These are phyloP conservation scores for Sporothrix inflata DNA, from an alignment of 2,329 filamentous ascomycete species.

Conservation along the genomic window DNA sequence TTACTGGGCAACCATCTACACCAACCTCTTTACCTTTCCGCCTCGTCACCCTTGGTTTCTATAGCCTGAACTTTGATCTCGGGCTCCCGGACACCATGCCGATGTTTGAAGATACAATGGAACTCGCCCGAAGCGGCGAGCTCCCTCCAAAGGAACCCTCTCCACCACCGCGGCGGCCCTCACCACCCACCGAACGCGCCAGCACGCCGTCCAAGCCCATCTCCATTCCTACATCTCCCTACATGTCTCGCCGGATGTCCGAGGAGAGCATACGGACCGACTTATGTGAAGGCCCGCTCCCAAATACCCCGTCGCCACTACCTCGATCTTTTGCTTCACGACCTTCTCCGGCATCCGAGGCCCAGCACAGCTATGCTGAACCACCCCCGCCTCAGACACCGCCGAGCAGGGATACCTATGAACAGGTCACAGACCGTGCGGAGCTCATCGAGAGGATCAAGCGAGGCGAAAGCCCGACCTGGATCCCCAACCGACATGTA, in stretches of 20 bases:
- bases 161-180: not conserved
- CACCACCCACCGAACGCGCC: not conserved
- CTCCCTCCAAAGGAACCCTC: slow-evolving; percentile 28
- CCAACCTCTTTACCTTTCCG: not conserved
- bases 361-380: not conserved
- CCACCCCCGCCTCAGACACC: slow-evolving; percentile 30
- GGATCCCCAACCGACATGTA: slow-evolving; percentile 69
- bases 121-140: slow-evolving; percentile 37
- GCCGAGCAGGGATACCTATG: slow-evolving; percentile 39
- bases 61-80: not conserved
- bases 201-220: slow-evolving; percentile 34
- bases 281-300: slow-evolving; percentile 61
- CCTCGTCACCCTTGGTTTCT: not conserved
- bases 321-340: not conserved
- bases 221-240: slow-evolving; percentile 32
- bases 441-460: slow-evolving; percentile 86
- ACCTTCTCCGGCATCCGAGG: not conserved
- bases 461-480: slow-evolving; percentile 73
- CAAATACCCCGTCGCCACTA: slow-evolving; percentile 44
- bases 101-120: slow-evolving; percentile 59
- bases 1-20: not conserved
- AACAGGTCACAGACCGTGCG: slow-evolving; percentile 63
- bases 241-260: slow-evolving; percentile 48
- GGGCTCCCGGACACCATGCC: slow-evolving; percentile 51
- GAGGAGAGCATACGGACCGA: slow-evolving; percentile 66